Evolutionary conservation across 441 rosid genomes (phyloP).

Genomic region (Daphne laureola): DNA sequence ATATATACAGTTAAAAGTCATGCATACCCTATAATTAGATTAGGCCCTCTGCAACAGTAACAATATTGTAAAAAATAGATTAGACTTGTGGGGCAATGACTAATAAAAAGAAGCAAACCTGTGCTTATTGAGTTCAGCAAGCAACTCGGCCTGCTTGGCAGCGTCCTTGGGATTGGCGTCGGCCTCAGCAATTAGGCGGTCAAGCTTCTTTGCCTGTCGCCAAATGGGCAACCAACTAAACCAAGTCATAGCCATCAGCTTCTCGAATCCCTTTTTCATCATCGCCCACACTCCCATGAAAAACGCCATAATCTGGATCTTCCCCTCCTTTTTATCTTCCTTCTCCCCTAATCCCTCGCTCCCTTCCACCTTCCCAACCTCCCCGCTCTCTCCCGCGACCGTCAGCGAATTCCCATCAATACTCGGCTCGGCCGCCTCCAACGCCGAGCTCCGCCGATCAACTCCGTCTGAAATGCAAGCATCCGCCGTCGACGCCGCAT

Average conservation of each 20-base stretch:
- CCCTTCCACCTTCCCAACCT: constrained; percentile 18
- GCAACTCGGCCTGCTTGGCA: constrained; percentile 53
- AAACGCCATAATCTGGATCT: constrained; percentile 39
- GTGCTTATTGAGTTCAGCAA: constrained; percentile 84
- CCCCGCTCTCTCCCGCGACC: constrained; percentile 15
- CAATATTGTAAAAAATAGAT: too few relatives aligned
- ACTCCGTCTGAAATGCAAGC: constrained; percentile 5
- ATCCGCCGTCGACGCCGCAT: constrained; percentile 15
- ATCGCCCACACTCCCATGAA: constrained; percentile 57
- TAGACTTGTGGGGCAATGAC: too few relatives aligned
- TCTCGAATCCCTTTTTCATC: constrained; percentile 41
- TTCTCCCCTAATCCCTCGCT: constrained; percentile 20
- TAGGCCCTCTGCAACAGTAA: neutral
- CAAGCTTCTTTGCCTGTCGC: constrained; percentile 63
- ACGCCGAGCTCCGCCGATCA: constrained; percentile 9
- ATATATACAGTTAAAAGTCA: too few relatives aligned
- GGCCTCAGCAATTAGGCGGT: constrained; percentile 71
- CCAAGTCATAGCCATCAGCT: constrained; percentile 55
- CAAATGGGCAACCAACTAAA: constrained; percentile 67
- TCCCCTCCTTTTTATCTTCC: constrained; percentile 22
- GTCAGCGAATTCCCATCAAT: constrained; percentile 6
- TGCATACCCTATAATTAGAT: too few relatives aligned
- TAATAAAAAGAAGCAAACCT: constrained; percentile 28
- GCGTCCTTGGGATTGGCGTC: constrained; percentile 82
- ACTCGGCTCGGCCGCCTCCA: constrained; percentile 12